Evolutionary conservation across 495 filamentous ascomycete species (phyloP).

Genomic region (Diplogelasinospora grovesii): DNA sequence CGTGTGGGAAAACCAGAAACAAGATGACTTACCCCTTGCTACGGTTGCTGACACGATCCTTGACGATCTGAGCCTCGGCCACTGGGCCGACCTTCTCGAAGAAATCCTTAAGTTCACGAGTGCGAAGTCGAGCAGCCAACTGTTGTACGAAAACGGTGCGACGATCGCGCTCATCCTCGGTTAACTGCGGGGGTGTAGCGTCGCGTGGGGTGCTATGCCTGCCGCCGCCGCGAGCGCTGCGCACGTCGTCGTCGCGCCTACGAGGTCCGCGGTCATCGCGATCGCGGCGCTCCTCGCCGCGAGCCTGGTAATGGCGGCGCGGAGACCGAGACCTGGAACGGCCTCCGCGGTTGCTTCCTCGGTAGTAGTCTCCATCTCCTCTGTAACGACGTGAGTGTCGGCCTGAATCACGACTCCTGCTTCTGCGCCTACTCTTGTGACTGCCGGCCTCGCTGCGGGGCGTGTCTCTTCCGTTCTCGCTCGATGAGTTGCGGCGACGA

Average conservation of each 20-base stretch:
- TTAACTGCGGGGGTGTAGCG: conserved; percentile 56
- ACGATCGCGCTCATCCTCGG: conserved; percentile 92
- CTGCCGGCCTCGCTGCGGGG: conserved; percentile 76
- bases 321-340: conserved; percentile 73
- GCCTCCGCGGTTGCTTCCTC: conserved; percentile 50
- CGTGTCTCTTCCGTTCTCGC: conserved; percentile 47
- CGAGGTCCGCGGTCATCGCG: conserved; percentile 33
- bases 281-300: conserved; percentile 49
- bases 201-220: conserved; percentile 48
- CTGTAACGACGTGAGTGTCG: conserved; percentile 76
- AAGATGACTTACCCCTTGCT: conserved; percentile 79
- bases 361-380: conserved; percentile 67
- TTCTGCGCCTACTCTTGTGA: conserved; percentile 76
- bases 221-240: conserved; percentile 46
- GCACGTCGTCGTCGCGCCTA: conserved; percentile 27
- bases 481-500: conserved; percentile 31
- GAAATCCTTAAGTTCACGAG: conserved; percentile 87
- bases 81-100: conserved; percentile 96
- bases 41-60: conserved; percentile 91
- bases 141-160: conserved; percentile 98
- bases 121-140: conserved; percentile 83
- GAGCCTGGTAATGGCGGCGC: conserved; percentile 69
- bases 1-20: neutral
- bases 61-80: conserved; percentile 98
- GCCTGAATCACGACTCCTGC: conserved; percentile 73